Evolutionary conservation across 441 rosid genomes (phyloP), one percentile per base, ranked within the genome.

Genomic region (Gossypium laxum): DNA sequence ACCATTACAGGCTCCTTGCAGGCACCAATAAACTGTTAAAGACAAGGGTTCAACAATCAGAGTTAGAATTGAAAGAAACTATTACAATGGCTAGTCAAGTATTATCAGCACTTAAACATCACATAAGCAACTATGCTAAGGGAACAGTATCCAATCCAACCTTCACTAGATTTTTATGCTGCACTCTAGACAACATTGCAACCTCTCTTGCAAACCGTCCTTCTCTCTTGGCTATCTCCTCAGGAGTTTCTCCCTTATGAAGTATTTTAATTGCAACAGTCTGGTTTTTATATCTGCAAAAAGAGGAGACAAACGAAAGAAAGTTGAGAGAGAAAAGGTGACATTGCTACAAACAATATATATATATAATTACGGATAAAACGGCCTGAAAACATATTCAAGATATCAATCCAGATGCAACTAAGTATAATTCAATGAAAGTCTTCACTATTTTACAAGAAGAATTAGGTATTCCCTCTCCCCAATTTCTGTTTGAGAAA

Each of bases 1-100:
- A 93, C 98, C 98, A 93, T 93, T 67, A 85, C 83, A 0, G 95
- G 96, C 65, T 90, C 90, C 85, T 87, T 89, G 82, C 96, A 93
- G 71, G 98, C 95, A 72, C 98, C 97, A 51, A 93, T 83, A 74
- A 93, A 93, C 98, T 89, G 89, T n/a, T n/a, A 7, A n/a, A 4
- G 12, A 57, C 0, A 4, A 45, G 14, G 32, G 47, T 57, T n/a
- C 55, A 11, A 5, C 58, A 75, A 1, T 5, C 32, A 30, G 22
- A 63, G 30, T 7, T 11, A 32, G 43, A 32, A 60, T 60, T 28
- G 21, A 5, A 0, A 10, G 4, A 32, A 60, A 32, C 47, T 60
- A 60, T 7, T 14, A n/a, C 24, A 30, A 8, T 3, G 17, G 17
- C 22, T 15, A 32, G 0, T 1, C 22, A 60, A 60, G 12, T 15